Evolutionary conservation across 2,329 filamentous ascomycete genomes (phyloP).

Genomic region (Fusarium sp.): DNA sequence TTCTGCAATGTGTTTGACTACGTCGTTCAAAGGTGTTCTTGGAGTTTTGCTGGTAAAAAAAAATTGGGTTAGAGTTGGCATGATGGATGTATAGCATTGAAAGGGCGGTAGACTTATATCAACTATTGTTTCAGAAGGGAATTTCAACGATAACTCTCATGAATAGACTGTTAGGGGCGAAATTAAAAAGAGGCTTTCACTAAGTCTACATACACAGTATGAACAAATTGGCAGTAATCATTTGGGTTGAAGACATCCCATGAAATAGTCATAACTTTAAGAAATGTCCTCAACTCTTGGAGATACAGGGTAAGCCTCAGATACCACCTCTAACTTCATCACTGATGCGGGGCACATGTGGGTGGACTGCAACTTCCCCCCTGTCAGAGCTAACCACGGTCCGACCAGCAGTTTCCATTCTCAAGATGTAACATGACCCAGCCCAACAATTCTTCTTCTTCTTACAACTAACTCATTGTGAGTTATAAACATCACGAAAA

Average conservation of each 20-base stretch:
- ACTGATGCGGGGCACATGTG: constrained; percentile 27
- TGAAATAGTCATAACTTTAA: neutral
- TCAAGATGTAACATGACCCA: constrained; percentile 19
- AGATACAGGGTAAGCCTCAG: constrained; percentile 32
- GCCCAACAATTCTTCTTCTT: neutral
- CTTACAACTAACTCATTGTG: constrained; percentile 11
- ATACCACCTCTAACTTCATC: neutral
- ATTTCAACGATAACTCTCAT: neutral
- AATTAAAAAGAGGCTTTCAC: neutral
- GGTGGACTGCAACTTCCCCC: constrained; percentile 5
- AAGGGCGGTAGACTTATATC: neutral
- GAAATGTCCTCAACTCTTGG: neutral
- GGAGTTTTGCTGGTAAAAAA: constrained; percentile 32
- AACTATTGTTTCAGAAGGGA: neutral
- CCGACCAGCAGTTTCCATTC: constrained; percentile 18
- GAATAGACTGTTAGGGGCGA: neutral
- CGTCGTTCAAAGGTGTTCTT: constrained; percentile 21
- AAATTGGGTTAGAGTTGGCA: constrained; percentile 18
- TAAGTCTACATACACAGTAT: neutral
- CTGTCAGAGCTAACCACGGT: constrained; percentile 23
- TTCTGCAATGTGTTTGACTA: neutral
- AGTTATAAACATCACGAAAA: neutral
- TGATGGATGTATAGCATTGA: neutral
- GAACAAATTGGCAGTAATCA: neutral
- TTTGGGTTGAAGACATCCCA: too few relatives aligned